phyloP scores from a whole-genome alignment of 2,329 filamentous ascomycete species.

The Paecilomyces formosus region DNA sequence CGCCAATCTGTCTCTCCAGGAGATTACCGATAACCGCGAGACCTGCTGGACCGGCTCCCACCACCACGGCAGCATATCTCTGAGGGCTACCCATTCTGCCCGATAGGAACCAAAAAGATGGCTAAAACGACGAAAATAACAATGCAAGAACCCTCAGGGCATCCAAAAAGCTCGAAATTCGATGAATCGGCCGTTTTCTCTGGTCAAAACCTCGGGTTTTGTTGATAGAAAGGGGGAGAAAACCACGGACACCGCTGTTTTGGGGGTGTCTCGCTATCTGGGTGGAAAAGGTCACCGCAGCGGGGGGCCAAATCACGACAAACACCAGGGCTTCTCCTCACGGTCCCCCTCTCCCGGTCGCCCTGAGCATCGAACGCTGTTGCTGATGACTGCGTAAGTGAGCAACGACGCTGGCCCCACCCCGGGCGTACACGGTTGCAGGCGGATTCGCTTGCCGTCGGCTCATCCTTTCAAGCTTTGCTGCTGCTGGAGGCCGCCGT shows the following conservation, averaged over 20 bases:
- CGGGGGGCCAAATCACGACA: background rate
- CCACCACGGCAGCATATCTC: slow-evolving; percentile 48
- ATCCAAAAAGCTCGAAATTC: background rate
- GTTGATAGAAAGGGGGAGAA: background rate
- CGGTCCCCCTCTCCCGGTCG: background rate
- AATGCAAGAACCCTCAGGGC: background rate
- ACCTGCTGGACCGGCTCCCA: slow-evolving; percentile 53
- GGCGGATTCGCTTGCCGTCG: background rate
- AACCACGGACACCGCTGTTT: background rate
- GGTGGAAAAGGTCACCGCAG: background rate
- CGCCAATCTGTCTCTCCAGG: slow-evolving; percentile 44
- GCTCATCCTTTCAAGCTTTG: background rate
- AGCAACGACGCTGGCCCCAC: background rate
- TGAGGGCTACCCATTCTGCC: slow-evolving; percentile 17
- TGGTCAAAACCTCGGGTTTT: background rate
- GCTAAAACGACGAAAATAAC: background rate
- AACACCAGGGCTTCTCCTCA: background rate
- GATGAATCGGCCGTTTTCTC: background rate
- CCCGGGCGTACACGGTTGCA: background rate
- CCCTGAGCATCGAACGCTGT: background rate
- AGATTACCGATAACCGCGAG: slow-evolving; percentile 56
- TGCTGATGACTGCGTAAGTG: background rate
- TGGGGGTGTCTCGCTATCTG: background rate
- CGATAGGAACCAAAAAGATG: background rate
- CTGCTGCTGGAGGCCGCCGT: background rate